phyloP scores from a whole-genome alignment of 495 filamentous ascomycete species.

The Annulohypoxylon nitens region DNA sequence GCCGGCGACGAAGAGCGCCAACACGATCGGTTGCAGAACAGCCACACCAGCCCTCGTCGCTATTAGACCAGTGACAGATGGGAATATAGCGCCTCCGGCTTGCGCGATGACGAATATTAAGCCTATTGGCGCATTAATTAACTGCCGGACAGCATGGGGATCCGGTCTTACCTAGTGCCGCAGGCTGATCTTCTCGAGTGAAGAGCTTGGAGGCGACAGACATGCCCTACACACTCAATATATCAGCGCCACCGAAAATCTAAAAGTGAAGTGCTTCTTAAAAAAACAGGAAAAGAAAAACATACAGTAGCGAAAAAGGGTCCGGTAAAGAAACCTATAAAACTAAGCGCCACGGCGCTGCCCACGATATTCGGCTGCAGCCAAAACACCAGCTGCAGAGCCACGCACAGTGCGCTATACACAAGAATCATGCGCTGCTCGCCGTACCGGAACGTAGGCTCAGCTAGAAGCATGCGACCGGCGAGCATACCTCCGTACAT shows the following conservation, averaged over 20 bases:
- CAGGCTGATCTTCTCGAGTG: constrained; percentile 57
- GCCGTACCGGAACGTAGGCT: constrained; percentile 67
- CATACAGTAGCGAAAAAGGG: constrained; percentile 62
- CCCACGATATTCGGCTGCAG: constrained; percentile 75
- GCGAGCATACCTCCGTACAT: constrained; percentile 74
- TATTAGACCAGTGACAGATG: constrained; percentile 64
- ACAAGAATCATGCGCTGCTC: constrained; percentile 63
- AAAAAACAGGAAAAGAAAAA: background rate
- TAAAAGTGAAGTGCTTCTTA: background rate
- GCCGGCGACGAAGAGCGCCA: constrained; percentile 59
- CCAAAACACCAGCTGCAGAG: constrained; percentile 71
- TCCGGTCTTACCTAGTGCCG: constrained; percentile 49
- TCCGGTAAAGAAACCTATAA: constrained; percentile 79
- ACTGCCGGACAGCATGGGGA: background rate
- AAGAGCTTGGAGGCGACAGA: constrained; percentile 57
- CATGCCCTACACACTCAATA: constrained; percentile 47
- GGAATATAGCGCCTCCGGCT: constrained; percentile 64
- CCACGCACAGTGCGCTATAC: constrained; percentile 67
- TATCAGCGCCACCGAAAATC: background rate
- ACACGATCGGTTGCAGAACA: constrained; percentile 65
- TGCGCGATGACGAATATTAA: constrained; percentile 65
- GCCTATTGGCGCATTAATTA: constrained; percentile 32
- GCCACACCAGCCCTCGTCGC: constrained; percentile 60
- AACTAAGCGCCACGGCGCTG: constrained; percentile 74
- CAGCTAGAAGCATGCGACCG: constrained; percentile 64